Base-by-base conservation (phyloP, 257 asterid genomes). In the Leptodermis oblonga region DNA sequence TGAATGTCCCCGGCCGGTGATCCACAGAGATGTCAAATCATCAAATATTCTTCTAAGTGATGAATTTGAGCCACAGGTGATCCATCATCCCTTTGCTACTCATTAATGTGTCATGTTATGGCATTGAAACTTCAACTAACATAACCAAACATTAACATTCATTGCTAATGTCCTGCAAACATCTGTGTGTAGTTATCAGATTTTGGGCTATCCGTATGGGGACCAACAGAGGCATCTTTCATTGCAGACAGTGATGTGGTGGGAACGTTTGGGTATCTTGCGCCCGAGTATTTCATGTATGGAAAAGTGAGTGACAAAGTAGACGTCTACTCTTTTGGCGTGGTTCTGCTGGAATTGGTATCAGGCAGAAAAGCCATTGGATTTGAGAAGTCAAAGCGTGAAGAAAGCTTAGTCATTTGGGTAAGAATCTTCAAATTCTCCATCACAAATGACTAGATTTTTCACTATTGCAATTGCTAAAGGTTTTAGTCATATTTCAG, bases 201-300 rank as follows among this genome's bases (percentile, higher is more conserved):
- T 81, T 91, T 94, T 62, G 99, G 99, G 43, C 79, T 94, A 73
- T 96, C 99, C 3, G 88, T 77, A 67, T 88, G 97, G 95, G 97
- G 93, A 37, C 96, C 99, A 7, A 78, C 89, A 59, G 78, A 77
- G 18, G 71, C 89, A 20, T 76, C 90, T 65, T 91, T 82, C 80
- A 45, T 84, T 78, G 87, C 83, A 46, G 84, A 94, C 51, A 84
- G 82, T 59, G 97, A 94, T 72, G 96, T 89, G 31, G 92, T 91
- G 0, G 99, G 99, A 77, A 94, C 99, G 17, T 94, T 94, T 64
- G 99, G 99, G 30, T 94, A 94, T 81, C 94, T 94, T 10, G 98
- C 99, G 34, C 99, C 99, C 0, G 99, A 94, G 80, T 94, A 94
- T 76, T 91, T 94, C 61, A 89, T 94, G 98, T 94, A 88, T 54